Conservation (phyloP, 2,329 filamentous ascomycete genomes). For the Fusarium sp. region DNA sequence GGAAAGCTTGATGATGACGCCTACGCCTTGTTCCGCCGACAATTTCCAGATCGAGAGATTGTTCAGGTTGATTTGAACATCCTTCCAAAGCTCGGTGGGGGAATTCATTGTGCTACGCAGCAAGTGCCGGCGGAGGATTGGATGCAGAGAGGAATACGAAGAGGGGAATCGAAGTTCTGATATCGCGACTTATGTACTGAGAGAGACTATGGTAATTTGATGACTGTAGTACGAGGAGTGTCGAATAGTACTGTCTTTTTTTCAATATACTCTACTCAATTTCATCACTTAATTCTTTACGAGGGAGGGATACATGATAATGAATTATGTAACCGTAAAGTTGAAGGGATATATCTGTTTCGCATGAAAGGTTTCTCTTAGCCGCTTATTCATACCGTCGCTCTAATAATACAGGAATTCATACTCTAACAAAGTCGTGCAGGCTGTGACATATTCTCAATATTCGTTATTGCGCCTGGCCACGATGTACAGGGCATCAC, state of each 20-base stretch:
- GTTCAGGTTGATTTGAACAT: slow-evolving; percentile 16
- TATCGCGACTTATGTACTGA: not conserved
- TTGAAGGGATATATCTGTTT: not conserved
- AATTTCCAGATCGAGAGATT: slow-evolving; percentile 30
- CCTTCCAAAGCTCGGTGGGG: slow-evolving; percentile 36
- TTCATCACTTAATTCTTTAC: not conserved
- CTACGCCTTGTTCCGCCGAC: slow-evolving; percentile 8
- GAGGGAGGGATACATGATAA: no score
- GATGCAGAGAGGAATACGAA: not conserved
- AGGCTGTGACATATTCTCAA: not conserved
- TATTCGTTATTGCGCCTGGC: not conserved
- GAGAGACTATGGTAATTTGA: not conserved
- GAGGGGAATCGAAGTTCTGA: not conserved
- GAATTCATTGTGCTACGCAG: slow-evolving; percentile 45
- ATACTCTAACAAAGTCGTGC: not conserved
- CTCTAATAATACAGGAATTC: not conserved
- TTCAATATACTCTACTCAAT: not conserved
- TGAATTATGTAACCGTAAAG: no score
- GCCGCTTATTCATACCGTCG: not conserved
- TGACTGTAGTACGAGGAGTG: no score
- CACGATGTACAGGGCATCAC: not conserved
- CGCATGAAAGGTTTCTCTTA: not conserved
- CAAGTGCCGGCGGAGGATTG: slow-evolving; percentile 29
- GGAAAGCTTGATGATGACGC: slow-evolving; percentile 37
- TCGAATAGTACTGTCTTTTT: not conserved